Percentiles rank a stretch among this genome's conserved stretches.
Evolutionary conservation across 1,284 basidiomycete genomes (phyloP).

Genomic region (Tremellales sp.): DNA sequence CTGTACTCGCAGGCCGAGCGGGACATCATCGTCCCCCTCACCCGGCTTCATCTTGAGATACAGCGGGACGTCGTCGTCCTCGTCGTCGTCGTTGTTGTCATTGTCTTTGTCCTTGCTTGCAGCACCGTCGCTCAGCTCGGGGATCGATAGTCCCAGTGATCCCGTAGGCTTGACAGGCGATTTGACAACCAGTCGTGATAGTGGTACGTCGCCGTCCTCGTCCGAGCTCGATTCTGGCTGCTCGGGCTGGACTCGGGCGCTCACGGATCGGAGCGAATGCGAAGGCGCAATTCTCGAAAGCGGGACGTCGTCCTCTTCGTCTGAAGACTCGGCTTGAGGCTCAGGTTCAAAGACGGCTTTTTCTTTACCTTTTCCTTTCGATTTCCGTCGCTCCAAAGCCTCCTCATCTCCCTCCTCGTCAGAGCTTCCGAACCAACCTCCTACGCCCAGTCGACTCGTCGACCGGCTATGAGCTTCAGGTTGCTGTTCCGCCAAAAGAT

Average conservation of each 20-base stretch:
- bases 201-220: slow-evolving; percentile 7
- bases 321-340: neutral
- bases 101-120: neutral
- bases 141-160: slow-evolving; percentile 13
- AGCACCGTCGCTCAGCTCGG: slow-evolving; percentile 2
- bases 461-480: neutral
- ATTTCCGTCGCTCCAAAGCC: slow-evolving; percentile 3
- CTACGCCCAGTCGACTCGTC: slow-evolving; percentile 12
- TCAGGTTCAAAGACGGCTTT: neutral
- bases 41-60: slow-evolving; percentile 5
- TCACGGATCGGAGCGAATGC: too few relatives aligned
- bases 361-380: slow-evolving; percentile 5
- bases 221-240: too few relatives aligned
- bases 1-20: slow-evolving; percentile 13
- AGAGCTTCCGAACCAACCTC: slow-evolving; percentile 15
- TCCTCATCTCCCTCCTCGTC: slow-evolving; percentile 12
- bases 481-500: neutral
- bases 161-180: slow-evolving; percentile 5
- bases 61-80: slow-evolving; percentile 35
- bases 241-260: too few relatives aligned
- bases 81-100: slow-evolving; percentile 10
- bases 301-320: slow-evolving; percentile 31
- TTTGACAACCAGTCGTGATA: slow-evolving; percentile 9
- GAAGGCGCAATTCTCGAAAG: slow-evolving; percentile 22
- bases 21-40: slow-evolving; percentile 22